A percentile compares a stretch with the other conserved stretches of the same genome.
Conservation (phyloP, 176 grass and related monocot genomes). For the Ensete glaucum region DNA sequence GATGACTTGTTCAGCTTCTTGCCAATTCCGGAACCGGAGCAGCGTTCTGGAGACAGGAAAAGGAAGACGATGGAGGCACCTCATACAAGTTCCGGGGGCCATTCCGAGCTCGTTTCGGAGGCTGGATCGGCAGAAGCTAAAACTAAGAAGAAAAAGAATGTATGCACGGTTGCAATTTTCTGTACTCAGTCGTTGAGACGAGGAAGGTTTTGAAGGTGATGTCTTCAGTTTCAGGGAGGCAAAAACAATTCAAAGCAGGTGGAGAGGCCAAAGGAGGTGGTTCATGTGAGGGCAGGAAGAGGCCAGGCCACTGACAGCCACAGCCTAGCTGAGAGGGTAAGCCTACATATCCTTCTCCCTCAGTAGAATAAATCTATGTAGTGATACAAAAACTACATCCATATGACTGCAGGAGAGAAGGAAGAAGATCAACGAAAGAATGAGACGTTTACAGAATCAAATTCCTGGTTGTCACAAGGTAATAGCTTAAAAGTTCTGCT, state of each 20-base stretch:
- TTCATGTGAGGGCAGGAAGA: conserved; percentile 30
- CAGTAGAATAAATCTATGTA: background rate
- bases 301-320: conserved; percentile 18
- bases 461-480: conserved; percentile 27
- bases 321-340: conserved; percentile 24
- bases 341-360: background rate
- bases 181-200: no score
- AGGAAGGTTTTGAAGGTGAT: no score
- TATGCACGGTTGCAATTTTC: background rate
- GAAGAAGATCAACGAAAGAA: conserved; percentile 22
- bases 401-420: conserved; percentile 16
- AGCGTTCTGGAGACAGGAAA: background rate
- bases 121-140: background rate
- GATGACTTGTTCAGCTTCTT: conserved; percentile 4
- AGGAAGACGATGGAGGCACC: background rate
- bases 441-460: conserved; percentile 14
- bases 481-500: background rate
- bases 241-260: conserved; percentile 8
- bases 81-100: background rate
- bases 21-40: background rate
- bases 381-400: background rate
- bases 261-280: conserved; percentile 11
- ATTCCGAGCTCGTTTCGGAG: background rate
- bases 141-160: conserved; percentile 5
- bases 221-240: conserved; percentile 8